Evolutionary conservation across 306 rosid species (phyloP).

Genomic region (Begonia peltatifolia): DNA sequence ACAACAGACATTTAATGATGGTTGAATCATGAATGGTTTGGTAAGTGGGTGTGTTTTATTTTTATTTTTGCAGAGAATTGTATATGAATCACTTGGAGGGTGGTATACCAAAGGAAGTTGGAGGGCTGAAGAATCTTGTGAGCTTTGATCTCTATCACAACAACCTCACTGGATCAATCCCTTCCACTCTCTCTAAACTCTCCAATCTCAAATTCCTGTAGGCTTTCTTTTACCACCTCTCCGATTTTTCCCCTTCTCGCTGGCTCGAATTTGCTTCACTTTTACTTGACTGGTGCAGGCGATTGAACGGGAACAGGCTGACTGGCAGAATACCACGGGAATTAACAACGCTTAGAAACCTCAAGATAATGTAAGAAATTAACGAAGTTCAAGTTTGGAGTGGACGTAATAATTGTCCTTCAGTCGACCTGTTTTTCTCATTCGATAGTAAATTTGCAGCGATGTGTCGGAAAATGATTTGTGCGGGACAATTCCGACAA

Average conservation of each 20-base stretch:
- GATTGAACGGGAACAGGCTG: constrained; percentile 55
- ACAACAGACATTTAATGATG: too few species aligned
- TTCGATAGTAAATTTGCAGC: constrained; percentile 13
- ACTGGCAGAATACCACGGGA: constrained; percentile 67
- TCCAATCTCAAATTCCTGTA: constrained; percentile 66
- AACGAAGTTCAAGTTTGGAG: too few species aligned
- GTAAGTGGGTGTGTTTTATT: too few species aligned
- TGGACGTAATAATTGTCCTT: too few species aligned
- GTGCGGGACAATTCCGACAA: constrained; percentile 66
- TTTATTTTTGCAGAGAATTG: constrained; percentile 41
- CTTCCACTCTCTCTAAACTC: constrained; percentile 52
- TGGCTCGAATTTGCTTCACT: not conserved
- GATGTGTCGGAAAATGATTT: constrained; percentile 69
- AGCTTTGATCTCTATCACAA: constrained; percentile 82
- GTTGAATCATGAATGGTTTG: too few species aligned
- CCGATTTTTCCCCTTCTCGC: not conserved
- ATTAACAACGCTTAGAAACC: constrained; percentile 52
- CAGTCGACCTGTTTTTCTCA: too few species aligned
- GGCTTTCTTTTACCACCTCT: constrained; percentile 7
- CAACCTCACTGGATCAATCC: constrained; percentile 53
- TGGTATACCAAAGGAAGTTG: constrained; percentile 53
- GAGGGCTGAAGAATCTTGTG: constrained; percentile 50
- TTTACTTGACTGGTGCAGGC: constrained; percentile 23
- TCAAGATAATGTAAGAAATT: constrained; percentile 50
- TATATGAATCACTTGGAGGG: constrained; percentile 60